Base-by-base conservation (phyloP, 2,329 filamentous ascomycete species). In the Chalara sp. region DNA sequence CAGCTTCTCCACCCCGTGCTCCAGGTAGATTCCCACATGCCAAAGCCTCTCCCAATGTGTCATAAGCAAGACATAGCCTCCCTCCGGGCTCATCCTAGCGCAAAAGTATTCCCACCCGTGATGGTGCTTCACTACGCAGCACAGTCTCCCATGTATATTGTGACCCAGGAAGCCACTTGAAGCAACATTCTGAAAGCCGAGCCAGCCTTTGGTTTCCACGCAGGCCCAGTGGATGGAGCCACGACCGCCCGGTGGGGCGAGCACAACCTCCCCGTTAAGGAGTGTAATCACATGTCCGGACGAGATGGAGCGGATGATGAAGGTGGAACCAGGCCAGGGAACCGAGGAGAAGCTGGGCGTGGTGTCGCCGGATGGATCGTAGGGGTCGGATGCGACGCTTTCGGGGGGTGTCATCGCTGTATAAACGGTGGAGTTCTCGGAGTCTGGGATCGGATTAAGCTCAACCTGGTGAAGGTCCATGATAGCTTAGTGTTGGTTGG, bases 41-140 rank as follows among this genome's bases (percentile, higher is more conserved):
- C 55, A 57, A 46, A 60, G 53, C 46, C 52, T 51, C 48, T 56
- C 54, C 13, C 39, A 58, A 50, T 60, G 53, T 47, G 54, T 58
- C 55, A 58, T 55, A 2, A 57, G 52, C 44, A 60, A 48, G 12
- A 58, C 49, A 47, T 51, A 60, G 4, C 55, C 56, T 39, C 55
- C 56, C 33, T 57, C 55, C 1, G 56, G 56, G 42, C 28, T 55
- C 47, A 51, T 33, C 50, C 58, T 53, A 1, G 54, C 55, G 33
- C 55, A 56, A 47, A 60, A 58, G 35, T 53, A 53, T 50, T 58
- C 55, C 56, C 56, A 57, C 6, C 44, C 47, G 12, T 56, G 30
- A 43, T 58, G 58, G 3, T 46, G 28, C 8, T 49, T 48, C 3
- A 47, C 56, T 11, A 11, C 12, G 40, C 58, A 60, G 4, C 49